These are phyloP conservation scores for Wickerhamomyces canadensis DNA, from an alignment of 805 yeast genomes.

Conservation along the genomic window DNA sequence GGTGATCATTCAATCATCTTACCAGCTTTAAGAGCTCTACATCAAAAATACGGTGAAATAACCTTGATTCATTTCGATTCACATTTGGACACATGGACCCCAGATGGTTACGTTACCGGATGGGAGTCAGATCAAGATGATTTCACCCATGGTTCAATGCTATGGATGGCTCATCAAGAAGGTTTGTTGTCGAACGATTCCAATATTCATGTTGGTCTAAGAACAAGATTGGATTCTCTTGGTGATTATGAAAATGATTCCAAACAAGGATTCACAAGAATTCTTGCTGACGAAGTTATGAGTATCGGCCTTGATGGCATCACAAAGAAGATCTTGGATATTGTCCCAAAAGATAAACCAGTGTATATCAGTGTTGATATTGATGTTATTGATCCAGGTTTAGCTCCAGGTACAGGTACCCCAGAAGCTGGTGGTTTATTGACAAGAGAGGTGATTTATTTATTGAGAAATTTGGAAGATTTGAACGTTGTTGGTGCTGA, in stretches of 20 bases:
- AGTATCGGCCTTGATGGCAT: constrained; percentile 57
- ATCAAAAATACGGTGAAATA: constrained; percentile 56
- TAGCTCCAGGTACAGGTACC: constrained; percentile 78
- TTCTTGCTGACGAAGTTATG: constrained; percentile 72
- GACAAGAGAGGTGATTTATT: constrained; percentile 54
- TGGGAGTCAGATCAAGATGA: constrained; percentile 51
- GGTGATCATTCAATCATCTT: constrained; percentile 79
- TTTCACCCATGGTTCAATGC: constrained; percentile 81
- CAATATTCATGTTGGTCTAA: constrained; percentile 71
- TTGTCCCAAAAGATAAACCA: constrained; percentile 59
- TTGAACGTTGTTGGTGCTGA: constrained; percentile 69
- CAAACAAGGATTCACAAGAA: constrained; percentile 61
- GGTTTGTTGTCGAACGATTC: constrained; percentile 44
- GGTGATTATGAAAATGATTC: constrained; percentile 61
- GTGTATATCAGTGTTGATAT: constrained; percentile 78
- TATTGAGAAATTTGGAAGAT: constrained; percentile 55
- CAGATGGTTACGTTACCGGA: constrained; percentile 60
- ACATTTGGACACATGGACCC: constrained; percentile 76
- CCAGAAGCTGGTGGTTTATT: constrained; percentile 74
- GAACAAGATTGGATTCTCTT: constrained; percentile 50
- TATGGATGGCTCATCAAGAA: constrained; percentile 65
- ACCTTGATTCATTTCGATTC: constrained; percentile 80
- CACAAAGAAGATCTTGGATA: constrained; percentile 42
- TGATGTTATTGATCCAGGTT: constrained; percentile 68
- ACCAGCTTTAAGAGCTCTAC: constrained; percentile 64